A percentile compares a stretch with the other conserved stretches of the same genome.
These are phyloP conservation scores for Zymoseptoria ardabiliae DNA, from an alignment of 2,329 filamentous ascomycete genomes.

Conservation along the genomic window DNA sequence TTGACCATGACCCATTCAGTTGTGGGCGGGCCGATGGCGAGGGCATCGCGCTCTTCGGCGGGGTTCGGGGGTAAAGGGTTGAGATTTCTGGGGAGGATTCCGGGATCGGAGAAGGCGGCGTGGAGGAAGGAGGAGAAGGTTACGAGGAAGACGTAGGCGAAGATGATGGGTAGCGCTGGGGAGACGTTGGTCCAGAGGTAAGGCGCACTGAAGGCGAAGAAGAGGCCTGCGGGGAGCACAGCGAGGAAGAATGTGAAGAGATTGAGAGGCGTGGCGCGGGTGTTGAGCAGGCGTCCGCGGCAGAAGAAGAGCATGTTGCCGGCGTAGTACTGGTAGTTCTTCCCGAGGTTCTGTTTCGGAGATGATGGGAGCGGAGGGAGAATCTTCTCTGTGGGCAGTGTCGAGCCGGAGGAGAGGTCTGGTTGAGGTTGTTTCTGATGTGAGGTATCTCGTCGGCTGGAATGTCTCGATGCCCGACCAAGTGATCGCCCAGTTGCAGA, in stretches of 20 bases:
- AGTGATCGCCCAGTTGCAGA: constrained; percentile 1
- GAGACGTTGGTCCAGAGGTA: constrained; percentile 83
- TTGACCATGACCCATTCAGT: constrained; percentile 87
- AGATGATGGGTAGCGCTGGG: constrained; percentile 79
- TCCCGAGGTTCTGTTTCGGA: constrained; percentile 38
- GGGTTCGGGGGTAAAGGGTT: constrained; percentile 76
- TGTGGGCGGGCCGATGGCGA: constrained; percentile 72
- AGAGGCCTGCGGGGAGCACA: constrained; percentile 70
- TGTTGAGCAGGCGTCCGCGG: constrained; percentile 75
- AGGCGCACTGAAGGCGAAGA: constrained; percentile 76
- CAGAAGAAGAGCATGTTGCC: constrained; percentile 89
- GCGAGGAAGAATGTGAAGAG: constrained; percentile 75
- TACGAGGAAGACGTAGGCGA: constrained; percentile 85
- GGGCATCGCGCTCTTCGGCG: constrained; percentile 65
- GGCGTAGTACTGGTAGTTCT: constrained; percentile 85
- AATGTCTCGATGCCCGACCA: constrained; percentile 18
- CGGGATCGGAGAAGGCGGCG: constrained; percentile 85
- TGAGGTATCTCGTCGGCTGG: constrained; percentile 14
- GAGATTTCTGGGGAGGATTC: constrained; percentile 85
- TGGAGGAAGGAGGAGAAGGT: constrained; percentile 91
- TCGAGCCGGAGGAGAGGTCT: constrained; percentile 58
- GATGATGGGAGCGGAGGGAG: not conserved
- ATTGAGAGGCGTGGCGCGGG: constrained; percentile 79
- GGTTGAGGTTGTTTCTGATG: not conserved
- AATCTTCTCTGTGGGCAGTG: constrained; percentile 47